Conservation (phyloP, 257 asterid genomes). For the Solanum tarapatanum region DNA sequence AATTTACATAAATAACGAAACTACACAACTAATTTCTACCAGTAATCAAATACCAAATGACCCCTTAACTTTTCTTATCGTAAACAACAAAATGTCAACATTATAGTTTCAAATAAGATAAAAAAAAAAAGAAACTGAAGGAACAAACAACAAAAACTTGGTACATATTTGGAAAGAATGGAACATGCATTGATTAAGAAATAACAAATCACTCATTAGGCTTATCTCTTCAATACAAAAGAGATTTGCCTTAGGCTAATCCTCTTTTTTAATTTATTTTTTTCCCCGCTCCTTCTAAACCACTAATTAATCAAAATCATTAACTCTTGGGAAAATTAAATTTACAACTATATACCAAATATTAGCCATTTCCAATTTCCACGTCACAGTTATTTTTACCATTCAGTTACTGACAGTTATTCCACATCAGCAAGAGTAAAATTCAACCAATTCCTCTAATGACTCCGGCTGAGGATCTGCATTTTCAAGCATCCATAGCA, state of each 20-base stretch:
- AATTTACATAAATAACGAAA: not conserved
- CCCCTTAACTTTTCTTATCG: not conserved
- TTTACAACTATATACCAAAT: constrained; percentile 28
- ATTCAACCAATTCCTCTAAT: constrained; percentile 59
- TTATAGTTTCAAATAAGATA: not conserved
- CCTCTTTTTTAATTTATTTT: not conserved
- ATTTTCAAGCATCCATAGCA: constrained; percentile 73
- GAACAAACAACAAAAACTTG: not conserved
- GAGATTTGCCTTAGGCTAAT: not conserved
- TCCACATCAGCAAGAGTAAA: constrained; percentile 47
- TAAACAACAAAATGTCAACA: not conserved
- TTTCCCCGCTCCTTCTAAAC: not conserved
- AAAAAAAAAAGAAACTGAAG: not conserved
- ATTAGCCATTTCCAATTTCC: constrained; percentile 15
- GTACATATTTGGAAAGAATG: not conserved
- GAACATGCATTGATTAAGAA: not conserved
- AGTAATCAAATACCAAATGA: not conserved
- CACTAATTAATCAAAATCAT: constrained; percentile 9
- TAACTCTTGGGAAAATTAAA: constrained; percentile 8
- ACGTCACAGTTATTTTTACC: not conserved
- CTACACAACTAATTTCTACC: not conserved
- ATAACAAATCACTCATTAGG: not conserved
- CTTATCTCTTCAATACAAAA: not conserved
- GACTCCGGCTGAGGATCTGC: constrained; percentile 91
- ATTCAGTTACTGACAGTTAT: constrained; percentile 12